These are phyloP conservation scores for Holtermannia corniformis DNA, from an alignment of 768 basidiomycete genomes.

Conservation along the genomic window DNA sequence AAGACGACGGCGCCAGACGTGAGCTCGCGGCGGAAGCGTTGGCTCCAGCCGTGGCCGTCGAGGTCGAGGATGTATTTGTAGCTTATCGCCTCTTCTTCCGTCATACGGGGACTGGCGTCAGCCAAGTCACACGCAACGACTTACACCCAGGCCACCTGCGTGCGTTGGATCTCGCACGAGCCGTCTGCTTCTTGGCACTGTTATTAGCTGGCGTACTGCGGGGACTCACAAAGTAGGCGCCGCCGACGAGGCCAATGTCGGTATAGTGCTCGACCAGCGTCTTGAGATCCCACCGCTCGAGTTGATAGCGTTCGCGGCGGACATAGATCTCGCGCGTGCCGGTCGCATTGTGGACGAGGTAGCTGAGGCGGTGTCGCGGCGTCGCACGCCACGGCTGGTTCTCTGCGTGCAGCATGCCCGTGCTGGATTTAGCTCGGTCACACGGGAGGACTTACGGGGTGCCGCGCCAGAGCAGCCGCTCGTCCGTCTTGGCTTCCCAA, in stretches of 20 bases:
- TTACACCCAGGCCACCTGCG: no score
- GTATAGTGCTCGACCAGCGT: slow-evolving; percentile 6
- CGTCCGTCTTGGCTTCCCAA: slow-evolving; percentile 44
- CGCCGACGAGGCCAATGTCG: slow-evolving; percentile 9
- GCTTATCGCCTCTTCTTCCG: slow-evolving; percentile 44
- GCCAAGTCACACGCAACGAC: no score
- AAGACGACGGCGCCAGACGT: slow-evolving; percentile 7
- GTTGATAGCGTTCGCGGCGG: no score
- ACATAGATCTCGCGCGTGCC: no score
- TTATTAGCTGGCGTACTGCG: no score
- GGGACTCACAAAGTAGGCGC: no score
- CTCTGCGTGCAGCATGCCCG: slow-evolving; percentile 1
- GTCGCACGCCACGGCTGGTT: slow-evolving; percentile 5
- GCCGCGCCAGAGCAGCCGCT: slow-evolving; percentile 44
- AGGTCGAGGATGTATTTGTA: slow-evolving; percentile 13
- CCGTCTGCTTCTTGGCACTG: no score
- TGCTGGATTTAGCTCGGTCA: no score
- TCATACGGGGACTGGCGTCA: no score
- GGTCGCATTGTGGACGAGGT: no score
- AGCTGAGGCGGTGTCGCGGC: slow-evolving; percentile 6
- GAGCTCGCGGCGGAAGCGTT: slow-evolving; percentile 5
- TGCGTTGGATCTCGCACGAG: no score
- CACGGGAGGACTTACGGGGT: no score
- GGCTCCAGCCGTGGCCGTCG: slow-evolving; percentile 12
- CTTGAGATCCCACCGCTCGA: not conserved